Base-by-base conservation (phyloP, 2,329 filamentous ascomycete genomes). In the Herpotrichia juniperi region DNA sequence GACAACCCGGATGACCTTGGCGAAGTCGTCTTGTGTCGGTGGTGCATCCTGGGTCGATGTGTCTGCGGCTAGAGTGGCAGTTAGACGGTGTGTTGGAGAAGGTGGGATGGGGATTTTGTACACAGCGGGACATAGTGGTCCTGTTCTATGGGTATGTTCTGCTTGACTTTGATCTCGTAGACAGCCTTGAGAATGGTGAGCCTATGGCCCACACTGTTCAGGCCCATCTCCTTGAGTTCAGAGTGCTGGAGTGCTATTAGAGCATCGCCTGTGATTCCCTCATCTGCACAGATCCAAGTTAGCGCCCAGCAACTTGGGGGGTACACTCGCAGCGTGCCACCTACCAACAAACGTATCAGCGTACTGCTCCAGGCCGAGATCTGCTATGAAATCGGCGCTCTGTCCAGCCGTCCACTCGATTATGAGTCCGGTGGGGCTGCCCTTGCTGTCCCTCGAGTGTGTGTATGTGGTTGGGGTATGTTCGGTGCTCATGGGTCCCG, bases 151-250 rank as follows among this genome's bases (percentile, higher is more conserved):
- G 91, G 89, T 54, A 97, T 85, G 65, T 96, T 92, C 69, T 97
- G 93, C 59, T 91, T 91, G 73, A 93, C 88, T 78, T 99, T 99
- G 68, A 94, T 88, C 69, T 97, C 93, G 77, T 97, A 97, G 48
- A 97, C 92, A 66, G 87, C 93, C 78, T 97, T 97, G 52, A 99
- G 82, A 51, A 99, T 96, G 19, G 92, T 96, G 65, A 99, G 81
- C 54, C 94, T 88, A 77, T 99, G 94, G 34, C 94, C 94, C 42
- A 97, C 91, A 76, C 93, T 97, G 57, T 82, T 81, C 59, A 99
- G 90, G 42, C 93, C 93, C 87, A 97, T 93, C 70, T 96, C 91
- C 76, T 96, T 96, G 64, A 99, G 80, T 71, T 97, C 93, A 51
- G 96, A 90, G 71, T 97, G 94, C 58, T 90, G 88, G 58, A 99